phyloP scores from a whole-genome alignment of 75 land plant species.

The Cryptomeria japonica region DNA sequence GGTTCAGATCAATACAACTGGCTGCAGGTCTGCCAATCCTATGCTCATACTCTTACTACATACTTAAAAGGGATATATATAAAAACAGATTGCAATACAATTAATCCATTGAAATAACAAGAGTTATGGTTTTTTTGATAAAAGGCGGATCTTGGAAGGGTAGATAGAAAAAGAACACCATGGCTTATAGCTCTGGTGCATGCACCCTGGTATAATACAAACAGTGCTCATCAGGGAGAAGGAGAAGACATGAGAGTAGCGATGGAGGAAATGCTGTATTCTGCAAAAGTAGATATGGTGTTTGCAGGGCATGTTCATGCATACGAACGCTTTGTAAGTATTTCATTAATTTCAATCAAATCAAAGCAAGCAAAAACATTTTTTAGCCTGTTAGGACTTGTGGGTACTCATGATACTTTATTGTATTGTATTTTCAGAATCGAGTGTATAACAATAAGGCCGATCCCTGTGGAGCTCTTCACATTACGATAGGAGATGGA shows the following conservation, averaged over 20 bases:
- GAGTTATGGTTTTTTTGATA: conserved; percentile 11
- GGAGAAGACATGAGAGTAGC: conserved; percentile 50
- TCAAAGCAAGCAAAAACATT: no score
- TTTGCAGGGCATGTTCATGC: conserved; percentile 61
- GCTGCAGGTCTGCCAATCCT: conserved; percentile 37
- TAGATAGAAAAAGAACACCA: conserved; percentile 43
- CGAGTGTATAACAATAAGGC: conserved; percentile 55
- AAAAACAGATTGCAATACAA: not conserved
- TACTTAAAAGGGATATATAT: not conserved
- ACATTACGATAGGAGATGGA: conserved; percentile 94
- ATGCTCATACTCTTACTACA: not conserved
- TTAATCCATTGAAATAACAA: not conserved
- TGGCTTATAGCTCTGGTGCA: conserved; percentile 48
- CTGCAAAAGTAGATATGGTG: conserved; percentile 32
- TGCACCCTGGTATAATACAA: conserved; percentile 66
- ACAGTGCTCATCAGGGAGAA: conserved; percentile 38
- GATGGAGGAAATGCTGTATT: conserved; percentile 32
- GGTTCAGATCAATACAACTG: conserved; percentile 73
- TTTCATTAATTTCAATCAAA: no score
- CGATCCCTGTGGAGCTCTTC: conserved; percentile 74
- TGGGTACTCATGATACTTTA: not conserved
- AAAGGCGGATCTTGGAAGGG: conserved; percentile 35
- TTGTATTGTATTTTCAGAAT: conserved; percentile 24
- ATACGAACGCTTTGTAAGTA: conserved; percentile 49
- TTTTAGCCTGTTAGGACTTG: not conserved